A percentile compares a stretch with the other conserved stretches of the same genome.
Conservation (phyloP, 129 eudicot genomes). For the Ambrosia trifida region DNA sequence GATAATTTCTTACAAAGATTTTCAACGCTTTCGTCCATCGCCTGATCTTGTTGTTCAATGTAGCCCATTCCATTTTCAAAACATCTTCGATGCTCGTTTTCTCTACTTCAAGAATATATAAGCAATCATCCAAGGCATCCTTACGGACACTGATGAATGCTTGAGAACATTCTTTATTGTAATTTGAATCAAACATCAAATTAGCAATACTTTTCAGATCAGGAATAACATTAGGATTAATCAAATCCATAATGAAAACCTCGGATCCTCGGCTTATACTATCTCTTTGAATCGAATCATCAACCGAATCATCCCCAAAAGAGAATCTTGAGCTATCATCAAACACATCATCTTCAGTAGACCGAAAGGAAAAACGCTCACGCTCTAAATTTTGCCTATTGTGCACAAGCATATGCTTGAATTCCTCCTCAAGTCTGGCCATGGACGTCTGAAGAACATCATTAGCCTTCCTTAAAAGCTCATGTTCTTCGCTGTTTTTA, state of each 20-base stretch:
- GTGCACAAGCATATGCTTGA: slow-evolving; percentile 72
- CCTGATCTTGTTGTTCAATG: slow-evolving; percentile 65
- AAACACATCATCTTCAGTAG: slow-evolving; percentile 65
- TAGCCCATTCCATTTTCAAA: slow-evolving; percentile 80
- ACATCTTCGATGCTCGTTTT: slow-evolving; percentile 81
- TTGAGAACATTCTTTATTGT: slow-evolving; percentile 67
- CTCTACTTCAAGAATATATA: slow-evolving; percentile 73
- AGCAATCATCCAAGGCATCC: slow-evolving; percentile 77
- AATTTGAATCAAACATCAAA: slow-evolving; percentile 72
- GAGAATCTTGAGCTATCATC: slow-evolving; percentile 62
- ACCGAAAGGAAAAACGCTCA: slow-evolving; percentile 73
- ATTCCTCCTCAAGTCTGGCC: slow-evolving; percentile 71
- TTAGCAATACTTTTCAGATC: slow-evolving; percentile 62
- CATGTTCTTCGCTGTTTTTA: slow-evolving; percentile 41
- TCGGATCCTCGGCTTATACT: slow-evolving; percentile 64
- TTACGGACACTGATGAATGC: slow-evolving; percentile 61
- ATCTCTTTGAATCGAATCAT: slow-evolving; percentile 63
- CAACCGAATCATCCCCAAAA: slow-evolving; percentile 68
- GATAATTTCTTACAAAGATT: slow-evolving; percentile 69
- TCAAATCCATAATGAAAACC: slow-evolving; percentile 62
- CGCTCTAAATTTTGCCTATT: slow-evolving; percentile 80
- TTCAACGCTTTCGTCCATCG: slow-evolving; percentile 74
- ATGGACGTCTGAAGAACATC: slow-evolving; percentile 77
- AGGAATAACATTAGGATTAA: slow-evolving; percentile 61
- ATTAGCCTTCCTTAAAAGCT: slow-evolving; percentile 51